Conservation (phyloP, 2,329 filamentous ascomycete genomes). For the Alternaria tenuissima region DNA sequence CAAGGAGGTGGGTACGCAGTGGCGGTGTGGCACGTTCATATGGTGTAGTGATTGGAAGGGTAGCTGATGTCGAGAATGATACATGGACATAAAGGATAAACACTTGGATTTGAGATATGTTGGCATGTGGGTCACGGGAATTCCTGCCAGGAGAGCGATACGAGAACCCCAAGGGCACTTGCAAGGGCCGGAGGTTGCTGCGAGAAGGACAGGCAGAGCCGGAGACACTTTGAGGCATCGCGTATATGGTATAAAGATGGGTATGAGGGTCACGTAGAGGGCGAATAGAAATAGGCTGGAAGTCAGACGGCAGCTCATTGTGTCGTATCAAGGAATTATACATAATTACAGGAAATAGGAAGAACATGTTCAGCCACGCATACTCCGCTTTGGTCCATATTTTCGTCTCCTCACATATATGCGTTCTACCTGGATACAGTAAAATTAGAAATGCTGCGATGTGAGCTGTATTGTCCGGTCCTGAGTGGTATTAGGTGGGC, state of each 20-base stretch:
- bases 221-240: not conserved
- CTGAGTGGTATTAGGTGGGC: not conserved
- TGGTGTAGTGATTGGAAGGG: slow-evolving; percentile 70
- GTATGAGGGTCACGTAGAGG: not conserved
- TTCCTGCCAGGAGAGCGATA: not conserved
- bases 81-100: not conserved
- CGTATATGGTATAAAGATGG: not conserved
- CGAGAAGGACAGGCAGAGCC: not conserved
- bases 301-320: not conserved
- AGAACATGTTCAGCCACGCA: not conserved
- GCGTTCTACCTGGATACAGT: not conserved
- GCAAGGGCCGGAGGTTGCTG: not conserved
- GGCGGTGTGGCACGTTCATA: slow-evolving; percentile 87
- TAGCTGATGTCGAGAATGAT: slow-evolving; percentile 1
- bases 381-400: not conserved
- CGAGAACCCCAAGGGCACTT: not conserved
- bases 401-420: not conserved
- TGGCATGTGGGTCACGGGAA: not conserved
- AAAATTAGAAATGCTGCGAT: not conserved
- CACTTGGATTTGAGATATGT: not conserved
- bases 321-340: not conserved
- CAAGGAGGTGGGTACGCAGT: slow-evolving; percentile 84
- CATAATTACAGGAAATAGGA: not conserved
- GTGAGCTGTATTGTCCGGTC: not conserved
- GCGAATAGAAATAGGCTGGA: not conserved